These are phyloP conservation scores for Chlorociboria aeruginascens DNA, from an alignment of 495 filamentous ascomycete genomes.

Conservation along the genomic window DNA sequence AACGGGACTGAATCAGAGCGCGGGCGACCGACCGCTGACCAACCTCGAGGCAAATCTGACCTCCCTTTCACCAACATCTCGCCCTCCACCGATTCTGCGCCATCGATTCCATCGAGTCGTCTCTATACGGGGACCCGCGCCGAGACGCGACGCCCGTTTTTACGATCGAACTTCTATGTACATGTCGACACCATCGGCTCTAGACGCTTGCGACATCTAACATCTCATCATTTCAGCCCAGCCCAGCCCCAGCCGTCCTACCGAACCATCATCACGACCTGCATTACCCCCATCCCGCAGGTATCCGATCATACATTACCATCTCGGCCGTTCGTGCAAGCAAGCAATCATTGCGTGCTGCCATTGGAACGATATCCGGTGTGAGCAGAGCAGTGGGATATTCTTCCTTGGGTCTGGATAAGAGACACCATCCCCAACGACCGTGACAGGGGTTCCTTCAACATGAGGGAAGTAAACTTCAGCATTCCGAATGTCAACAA, in stretches of 20 bases:
- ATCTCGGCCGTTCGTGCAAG: not conserved
- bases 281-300: not conserved
- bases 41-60: not conserved
- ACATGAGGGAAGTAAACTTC: slow-evolving; percentile 99
- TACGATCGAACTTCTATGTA: not conserved
- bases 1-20: not conserved
- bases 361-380: not conserved
- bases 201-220: slow-evolving; percentile 10
- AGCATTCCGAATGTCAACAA: slow-evolving; percentile 99
- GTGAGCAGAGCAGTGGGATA: not conserved
- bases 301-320: not conserved
- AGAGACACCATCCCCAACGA: slow-evolving; percentile 7
- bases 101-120: slow-evolving; percentile 5
- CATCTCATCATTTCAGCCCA: slow-evolving; percentile 3
- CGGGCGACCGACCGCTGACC: not conserved
- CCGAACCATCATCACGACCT: slow-evolving; percentile 9
- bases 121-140: not conserved
- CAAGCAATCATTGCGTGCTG: slow-evolving; percentile 1
- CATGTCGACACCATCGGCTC: not conserved
- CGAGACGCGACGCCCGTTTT: slow-evolving; percentile 7
- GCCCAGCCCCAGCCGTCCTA: slow-evolving; percentile 1
- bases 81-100: not conserved
- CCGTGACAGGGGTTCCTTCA: slow-evolving; percentile 21
- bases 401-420: slow-evolving; percentile 3
- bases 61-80: not conserved